A percentile compares a stretch with the other conserved stretches of the same genome.
Evolutionary conservation across 2,329 filamentous ascomycete genomes (phyloP).

Genomic region (Dendryphion nanum): DNA sequence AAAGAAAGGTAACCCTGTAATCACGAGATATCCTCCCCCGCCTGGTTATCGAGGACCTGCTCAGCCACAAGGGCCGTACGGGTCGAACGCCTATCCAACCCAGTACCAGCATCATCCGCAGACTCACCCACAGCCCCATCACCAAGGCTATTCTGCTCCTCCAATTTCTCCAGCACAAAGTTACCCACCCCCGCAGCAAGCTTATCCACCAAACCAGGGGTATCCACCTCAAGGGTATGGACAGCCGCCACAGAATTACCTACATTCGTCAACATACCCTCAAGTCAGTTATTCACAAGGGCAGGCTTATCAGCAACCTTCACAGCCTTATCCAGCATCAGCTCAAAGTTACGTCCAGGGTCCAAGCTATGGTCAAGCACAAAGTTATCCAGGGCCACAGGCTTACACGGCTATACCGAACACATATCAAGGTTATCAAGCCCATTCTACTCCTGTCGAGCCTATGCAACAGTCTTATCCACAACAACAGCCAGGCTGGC

Average conservation of each 20-base stretch:
- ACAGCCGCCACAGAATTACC: conserved; percentile 17
- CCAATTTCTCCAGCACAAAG: conserved; percentile 20
- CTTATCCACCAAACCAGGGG: conserved; percentile 14
- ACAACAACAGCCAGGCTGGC: conserved; percentile 11
- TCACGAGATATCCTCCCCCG: conserved; percentile 51
- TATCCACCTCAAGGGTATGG: conserved; percentile 26
- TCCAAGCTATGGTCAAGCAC: conserved; percentile 16
- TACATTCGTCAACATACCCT: conserved; percentile 11
- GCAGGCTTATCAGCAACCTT: conserved; percentile 25
- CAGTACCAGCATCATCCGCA: too few relatives aligned
- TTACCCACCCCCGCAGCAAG: conserved; percentile 14
- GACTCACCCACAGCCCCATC: conserved; percentile 26
- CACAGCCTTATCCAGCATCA: conserved; percentile 18
- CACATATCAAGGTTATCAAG: conserved; percentile 18
- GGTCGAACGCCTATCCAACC: conserved; percentile 21
- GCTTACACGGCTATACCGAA: background rate
- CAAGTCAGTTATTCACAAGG: conserved; percentile 13
- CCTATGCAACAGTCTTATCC: conserved; percentile 1
- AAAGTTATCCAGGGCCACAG: conserved; percentile 21
- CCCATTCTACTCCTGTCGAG: conserved; percentile 9
- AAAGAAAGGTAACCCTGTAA: conserved; percentile 49
- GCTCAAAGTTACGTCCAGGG: conserved; percentile 22
- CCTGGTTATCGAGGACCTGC: conserved; percentile 44
- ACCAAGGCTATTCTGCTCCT: conserved; percentile 11
- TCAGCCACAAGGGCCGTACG: conserved; percentile 30